These are phyloP conservation scores for Astrocystis sublimbata DNA, from an alignment of 495 filamentous ascomycete genomes.

Conservation along the genomic window DNA sequence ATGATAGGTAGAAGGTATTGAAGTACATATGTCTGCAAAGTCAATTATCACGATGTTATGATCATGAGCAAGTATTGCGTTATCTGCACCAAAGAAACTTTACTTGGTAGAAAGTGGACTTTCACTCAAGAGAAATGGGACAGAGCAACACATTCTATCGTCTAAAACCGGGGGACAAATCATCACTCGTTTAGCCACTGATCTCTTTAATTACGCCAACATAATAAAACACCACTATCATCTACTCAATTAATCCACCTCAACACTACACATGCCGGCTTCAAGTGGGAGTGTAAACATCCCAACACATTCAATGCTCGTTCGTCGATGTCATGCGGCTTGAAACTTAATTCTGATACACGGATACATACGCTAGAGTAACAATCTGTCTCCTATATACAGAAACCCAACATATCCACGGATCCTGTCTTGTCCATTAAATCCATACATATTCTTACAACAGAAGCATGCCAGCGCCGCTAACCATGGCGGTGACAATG, in stretches of 20 bases:
- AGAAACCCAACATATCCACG: background rate
- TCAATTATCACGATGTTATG: background rate
- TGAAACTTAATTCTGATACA: background rate
- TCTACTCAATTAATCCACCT: background rate
- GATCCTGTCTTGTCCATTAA: background rate
- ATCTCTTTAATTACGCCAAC: background rate
- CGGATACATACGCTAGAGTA: background rate
- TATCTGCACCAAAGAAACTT: background rate
- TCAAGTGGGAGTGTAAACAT: no score
- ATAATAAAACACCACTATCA: no score
- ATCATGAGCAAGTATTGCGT: background rate
- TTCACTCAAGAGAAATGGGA: no score
- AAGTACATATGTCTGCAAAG: background rate
- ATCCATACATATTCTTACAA: constrained; percentile 49
- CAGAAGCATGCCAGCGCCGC: constrained; percentile 68
- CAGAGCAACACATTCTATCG: no score
- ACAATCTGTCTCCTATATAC: background rate
- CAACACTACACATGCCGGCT: no score
- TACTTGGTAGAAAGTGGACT: no score
- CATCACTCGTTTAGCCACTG: background rate
- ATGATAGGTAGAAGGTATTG: no score
- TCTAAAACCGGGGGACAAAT: no score
- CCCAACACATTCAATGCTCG: no score
- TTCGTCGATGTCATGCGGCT: background rate
- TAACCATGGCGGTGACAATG: constrained; percentile 56